Evolutionary conservation across 2,329 filamentous ascomycete species (phyloP), one percentile per base, ranked within the genome.

Genomic region (Colletotrichum sidae): DNA sequence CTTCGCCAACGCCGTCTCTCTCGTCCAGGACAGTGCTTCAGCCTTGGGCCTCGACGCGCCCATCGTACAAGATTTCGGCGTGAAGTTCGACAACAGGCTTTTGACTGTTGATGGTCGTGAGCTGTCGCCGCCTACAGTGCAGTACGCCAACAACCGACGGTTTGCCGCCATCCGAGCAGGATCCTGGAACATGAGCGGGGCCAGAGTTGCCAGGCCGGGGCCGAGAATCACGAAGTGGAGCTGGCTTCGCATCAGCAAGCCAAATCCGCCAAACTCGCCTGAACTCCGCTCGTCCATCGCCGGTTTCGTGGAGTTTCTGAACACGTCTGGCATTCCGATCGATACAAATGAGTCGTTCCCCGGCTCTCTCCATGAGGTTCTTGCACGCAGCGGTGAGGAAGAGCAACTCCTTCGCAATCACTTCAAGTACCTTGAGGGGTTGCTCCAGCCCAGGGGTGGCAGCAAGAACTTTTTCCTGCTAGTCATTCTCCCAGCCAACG

Each of bases 91-190:
- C 7, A 83, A 85, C 11, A 76, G 81, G 1, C 82, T 97, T 39
- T 80, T 97, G 39, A 91, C 91, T 0, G 91, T 97, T 0, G 81
- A 83, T 1, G 94, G 88, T 1, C 88, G 94, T 6, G 85, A 95
- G 45, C 83, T 97, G 0, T 46, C 71, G 0, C 72, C 86, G 0
- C 93, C 93, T 0, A 71, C 69, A 0, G 78, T 97, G 35, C 74
- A 78, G 2, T 97, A 97, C 17, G 55, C 44, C 15, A 71, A 68
- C 69, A 55, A 25, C 67, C 41, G 70, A 65, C 6, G 55, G 69
- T 9, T 63, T 83, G 6, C 72, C 55, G 1, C 25, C 25, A 78
- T 85, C 0, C 67, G 60, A 1, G 77, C 79, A n/a, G 92, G 90
- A 0, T 82, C 83, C 1, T 96, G 92, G 92, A 93, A 94, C 70